Conservation (phyloP, 768 basidiomycete species). For the Collybiopsis confluens region DNA sequence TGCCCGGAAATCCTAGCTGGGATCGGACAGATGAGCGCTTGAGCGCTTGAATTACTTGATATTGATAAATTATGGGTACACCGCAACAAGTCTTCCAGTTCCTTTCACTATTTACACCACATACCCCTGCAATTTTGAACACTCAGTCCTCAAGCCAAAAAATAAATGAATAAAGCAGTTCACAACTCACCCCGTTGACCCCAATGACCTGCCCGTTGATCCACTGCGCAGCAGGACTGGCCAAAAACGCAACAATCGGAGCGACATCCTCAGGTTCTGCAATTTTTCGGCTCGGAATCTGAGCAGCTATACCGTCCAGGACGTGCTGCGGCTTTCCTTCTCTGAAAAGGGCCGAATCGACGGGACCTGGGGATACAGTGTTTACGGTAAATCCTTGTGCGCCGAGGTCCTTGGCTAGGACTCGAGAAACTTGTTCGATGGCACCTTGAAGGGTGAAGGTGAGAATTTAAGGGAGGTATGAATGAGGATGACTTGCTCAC, state of each 20-base stretch:
- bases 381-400: conserved; percentile 52
- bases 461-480: not conserved
- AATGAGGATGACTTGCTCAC: not conserved
- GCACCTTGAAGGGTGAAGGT: conserved; percentile 21
- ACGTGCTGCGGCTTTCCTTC: conserved; percentile 44
- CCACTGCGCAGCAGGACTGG: conserved; percentile 50
- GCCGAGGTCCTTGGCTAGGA: conserved; percentile 58
- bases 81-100: too few relatives aligned
- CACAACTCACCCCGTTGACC: conserved; percentile 48
- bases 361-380: conserved; percentile 51
- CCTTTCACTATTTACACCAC: not conserved
- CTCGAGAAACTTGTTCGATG: conserved; percentile 53
- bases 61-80: too few relatives aligned
- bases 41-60: too few relatives aligned
- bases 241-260: conserved; percentile 49
- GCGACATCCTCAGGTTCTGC: conserved; percentile 52
- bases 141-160: not conserved
- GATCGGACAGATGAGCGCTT: too few relatives aligned
- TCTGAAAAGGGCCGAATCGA: conserved; percentile 53
- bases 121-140: not conserved
- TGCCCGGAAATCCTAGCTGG: too few relatives aligned
- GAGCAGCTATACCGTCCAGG: conserved; percentile 40
- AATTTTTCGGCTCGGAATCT: conserved; percentile 43
- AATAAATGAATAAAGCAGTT: not conserved
- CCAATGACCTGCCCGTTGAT: conserved; percentile 53